phyloP scores from a whole-genome alignment of 768 basidiomycete species.

The Mycena leptocephala region DNA sequence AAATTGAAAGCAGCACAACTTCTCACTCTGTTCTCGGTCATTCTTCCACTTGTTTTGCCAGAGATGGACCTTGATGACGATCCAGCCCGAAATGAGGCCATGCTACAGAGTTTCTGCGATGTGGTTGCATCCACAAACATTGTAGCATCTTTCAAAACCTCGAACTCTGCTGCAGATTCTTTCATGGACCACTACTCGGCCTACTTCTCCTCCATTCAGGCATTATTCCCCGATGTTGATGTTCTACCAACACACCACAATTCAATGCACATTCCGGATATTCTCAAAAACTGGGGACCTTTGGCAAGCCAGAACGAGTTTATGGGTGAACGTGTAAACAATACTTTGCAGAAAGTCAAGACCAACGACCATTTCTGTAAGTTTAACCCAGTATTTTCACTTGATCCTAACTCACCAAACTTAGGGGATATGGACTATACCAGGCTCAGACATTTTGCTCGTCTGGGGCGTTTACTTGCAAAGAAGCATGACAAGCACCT shows the following conservation, averaged over 20 bases:
- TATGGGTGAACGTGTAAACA: slow-evolving; percentile 36
- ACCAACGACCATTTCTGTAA: slow-evolving; percentile 35
- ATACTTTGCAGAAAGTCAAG: slow-evolving; percentile 22
- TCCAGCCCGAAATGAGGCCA: not conserved
- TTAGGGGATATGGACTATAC: slow-evolving; percentile 37
- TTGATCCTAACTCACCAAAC: not conserved
- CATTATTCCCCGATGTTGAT: slow-evolving; percentile 15
- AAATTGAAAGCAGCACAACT: slow-evolving; percentile 40
- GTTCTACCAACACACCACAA: slow-evolving; percentile 36
- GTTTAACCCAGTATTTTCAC: not conserved
- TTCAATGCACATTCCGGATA: slow-evolving; percentile 30
- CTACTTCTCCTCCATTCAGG: slow-evolving; percentile 27
- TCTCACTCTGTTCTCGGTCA: slow-evolving; percentile 28
- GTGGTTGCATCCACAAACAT: slow-evolving; percentile 37
- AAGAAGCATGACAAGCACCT: slow-evolving; percentile 18
- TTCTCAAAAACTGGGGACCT: slow-evolving; percentile 39
- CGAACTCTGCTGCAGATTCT: slow-evolving; percentile 28
- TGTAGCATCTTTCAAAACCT: slow-evolving; percentile 29
- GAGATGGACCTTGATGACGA: slow-evolving; percentile 23
- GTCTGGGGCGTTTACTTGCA: slow-evolving; percentile 11
- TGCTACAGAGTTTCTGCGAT: slow-evolving; percentile 30
- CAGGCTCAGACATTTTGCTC: slow-evolving; percentile 26
- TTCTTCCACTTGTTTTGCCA: slow-evolving; percentile 33
- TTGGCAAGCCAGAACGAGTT: slow-evolving; percentile 32
- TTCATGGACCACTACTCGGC: slow-evolving; percentile 14